A percentile compares a stretch with the other conserved stretches of the same genome.
Evolutionary conservation across 768 basidiomycete genomes (phyloP).

Genomic region (Suillus subalutaceus): DNA sequence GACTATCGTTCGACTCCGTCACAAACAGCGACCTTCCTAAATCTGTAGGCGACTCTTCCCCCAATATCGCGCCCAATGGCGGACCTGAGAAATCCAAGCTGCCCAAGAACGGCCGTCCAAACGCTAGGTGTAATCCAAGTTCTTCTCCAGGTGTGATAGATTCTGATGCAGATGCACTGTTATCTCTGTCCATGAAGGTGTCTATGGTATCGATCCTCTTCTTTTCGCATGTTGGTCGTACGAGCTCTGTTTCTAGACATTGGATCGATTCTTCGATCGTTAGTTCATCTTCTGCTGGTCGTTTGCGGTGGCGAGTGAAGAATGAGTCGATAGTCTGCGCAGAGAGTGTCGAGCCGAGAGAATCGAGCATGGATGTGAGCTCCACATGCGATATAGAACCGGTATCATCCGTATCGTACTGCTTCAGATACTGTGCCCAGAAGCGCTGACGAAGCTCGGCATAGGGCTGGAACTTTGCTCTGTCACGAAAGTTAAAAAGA

Average conservation of each 20-base stretch:
- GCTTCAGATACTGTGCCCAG: conserved; percentile 86
- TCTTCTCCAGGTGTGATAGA: conserved; percentile 49
- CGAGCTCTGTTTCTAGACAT: conserved; percentile 85
- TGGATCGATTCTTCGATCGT: conserved; percentile 78
- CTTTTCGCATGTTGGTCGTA: conserved; percentile 72
- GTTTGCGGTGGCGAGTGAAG: conserved; percentile 72
- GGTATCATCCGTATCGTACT: conserved; percentile 90
- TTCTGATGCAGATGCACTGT: conserved; percentile 42
- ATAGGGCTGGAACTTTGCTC: conserved; percentile 96
- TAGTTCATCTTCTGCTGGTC: conserved; percentile 67
- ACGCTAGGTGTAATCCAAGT: conserved; percentile 14
- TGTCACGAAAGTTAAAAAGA: conserved; percentile 25
- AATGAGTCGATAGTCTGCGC: conserved; percentile 77
- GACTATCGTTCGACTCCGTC: conserved; percentile 53
- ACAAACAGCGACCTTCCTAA: conserved; percentile 25
- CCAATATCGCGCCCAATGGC: conserved; percentile 29
- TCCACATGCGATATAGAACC: conserved; percentile 77
- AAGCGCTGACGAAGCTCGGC: conserved; percentile 87
- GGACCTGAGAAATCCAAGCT: conserved; percentile 68
- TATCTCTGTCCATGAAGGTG: conserved; percentile 41
- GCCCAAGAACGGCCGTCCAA: conserved; percentile 49
- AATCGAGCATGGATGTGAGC: conserved; percentile 94
- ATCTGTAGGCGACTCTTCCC: conserved; percentile 35
- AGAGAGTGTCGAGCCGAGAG: conserved; percentile 91
- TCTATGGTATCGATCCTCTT: conserved; percentile 58